These are phyloP conservation scores for Pseudocercospora crystallina DNA, from an alignment of 2,329 filamentous ascomycete species.

Conservation along the genomic window DNA sequence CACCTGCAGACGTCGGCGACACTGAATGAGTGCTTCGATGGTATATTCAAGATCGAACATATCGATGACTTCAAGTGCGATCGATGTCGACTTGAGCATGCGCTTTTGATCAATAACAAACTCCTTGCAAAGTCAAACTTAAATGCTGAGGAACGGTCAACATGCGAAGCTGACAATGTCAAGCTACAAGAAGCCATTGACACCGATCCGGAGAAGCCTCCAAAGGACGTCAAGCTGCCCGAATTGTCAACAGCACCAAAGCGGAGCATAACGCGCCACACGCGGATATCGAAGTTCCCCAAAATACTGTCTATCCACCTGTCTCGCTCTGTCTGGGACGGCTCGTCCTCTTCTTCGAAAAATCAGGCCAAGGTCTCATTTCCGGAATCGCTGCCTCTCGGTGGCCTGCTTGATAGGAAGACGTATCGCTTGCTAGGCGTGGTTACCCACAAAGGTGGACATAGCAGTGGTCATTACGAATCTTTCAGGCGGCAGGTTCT, in stretches of 20 bases:
- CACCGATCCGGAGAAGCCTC: constrained; percentile 76
- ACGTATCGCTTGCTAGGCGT: constrained; percentile 83
- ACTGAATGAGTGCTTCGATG: constrained; percentile 85
- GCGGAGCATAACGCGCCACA: constrained; percentile 81
- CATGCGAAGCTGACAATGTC: constrained; percentile 59
- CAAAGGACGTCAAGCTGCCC: constrained; percentile 71
- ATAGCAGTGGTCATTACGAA: constrained; percentile 96
- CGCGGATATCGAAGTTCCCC: constrained; percentile 82
- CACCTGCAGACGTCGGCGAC: constrained; percentile 70
- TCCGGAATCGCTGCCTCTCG: constrained; percentile 80
- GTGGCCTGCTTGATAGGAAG: constrained; percentile 72
- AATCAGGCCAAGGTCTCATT: constrained; percentile 94
- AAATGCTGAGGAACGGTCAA: constrained; percentile 46
- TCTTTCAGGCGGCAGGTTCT: constrained; percentile 86
- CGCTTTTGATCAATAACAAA: constrained; percentile 62
- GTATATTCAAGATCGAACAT: constrained; percentile 89
- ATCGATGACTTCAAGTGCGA: constrained; percentile 98
- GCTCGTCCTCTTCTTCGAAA: constrained; percentile 71
- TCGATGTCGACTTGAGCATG: constrained; percentile 82
- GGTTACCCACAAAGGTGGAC: constrained; percentile 92
- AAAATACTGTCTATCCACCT: constrained; percentile 89
- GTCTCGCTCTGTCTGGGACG: constrained; percentile 87
- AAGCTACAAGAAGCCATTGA: constrained; percentile 69
- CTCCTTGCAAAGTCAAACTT: constrained; percentile 56
- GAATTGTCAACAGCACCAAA: constrained; percentile 73